Conservation (phyloP, 495 filamentous ascomycete species). For the Neurospora sp. region DNA sequence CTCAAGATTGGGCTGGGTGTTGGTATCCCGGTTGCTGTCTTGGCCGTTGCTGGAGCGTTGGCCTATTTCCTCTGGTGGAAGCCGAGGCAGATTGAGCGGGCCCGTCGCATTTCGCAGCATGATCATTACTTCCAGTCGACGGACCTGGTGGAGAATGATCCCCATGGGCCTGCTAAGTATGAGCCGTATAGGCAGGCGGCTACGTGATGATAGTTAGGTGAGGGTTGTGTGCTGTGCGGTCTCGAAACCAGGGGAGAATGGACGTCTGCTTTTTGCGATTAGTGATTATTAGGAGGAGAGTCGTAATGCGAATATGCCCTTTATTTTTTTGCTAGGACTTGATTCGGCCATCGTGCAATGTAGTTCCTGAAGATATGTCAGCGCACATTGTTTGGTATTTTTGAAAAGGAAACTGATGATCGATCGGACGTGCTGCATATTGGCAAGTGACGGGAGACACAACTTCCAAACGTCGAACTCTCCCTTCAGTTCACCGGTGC, state of each 20-base stretch:
- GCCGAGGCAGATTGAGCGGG: background rate
- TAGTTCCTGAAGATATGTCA: background rate
- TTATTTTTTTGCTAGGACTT: background rate
- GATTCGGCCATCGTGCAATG: background rate
- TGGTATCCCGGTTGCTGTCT: background rate
- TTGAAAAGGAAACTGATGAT: background rate
- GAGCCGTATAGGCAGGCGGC: background rate
- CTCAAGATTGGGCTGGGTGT: slow-evolving; percentile 6
- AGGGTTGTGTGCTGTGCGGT: background rate
- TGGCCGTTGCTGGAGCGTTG: background rate
- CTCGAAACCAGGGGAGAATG: background rate
- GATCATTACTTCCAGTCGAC: background rate
- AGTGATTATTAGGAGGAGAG: background rate
- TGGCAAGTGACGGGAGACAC: background rate
- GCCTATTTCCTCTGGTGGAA: slow-evolving; percentile 1
- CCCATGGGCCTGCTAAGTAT: background rate
- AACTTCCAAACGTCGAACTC: background rate
- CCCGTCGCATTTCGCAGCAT: background rate
- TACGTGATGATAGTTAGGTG: background rate
- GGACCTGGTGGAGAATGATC: slow-evolving; percentile 1
- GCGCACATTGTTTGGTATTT: background rate
- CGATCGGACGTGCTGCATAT: background rate
- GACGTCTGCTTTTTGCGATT: background rate
- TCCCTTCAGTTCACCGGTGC: background rate
- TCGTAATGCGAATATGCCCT: background rate